Evolutionary conservation across 2,329 filamentous ascomycete species (phyloP).

Genomic region (Fusarium phyllophilum): DNA sequence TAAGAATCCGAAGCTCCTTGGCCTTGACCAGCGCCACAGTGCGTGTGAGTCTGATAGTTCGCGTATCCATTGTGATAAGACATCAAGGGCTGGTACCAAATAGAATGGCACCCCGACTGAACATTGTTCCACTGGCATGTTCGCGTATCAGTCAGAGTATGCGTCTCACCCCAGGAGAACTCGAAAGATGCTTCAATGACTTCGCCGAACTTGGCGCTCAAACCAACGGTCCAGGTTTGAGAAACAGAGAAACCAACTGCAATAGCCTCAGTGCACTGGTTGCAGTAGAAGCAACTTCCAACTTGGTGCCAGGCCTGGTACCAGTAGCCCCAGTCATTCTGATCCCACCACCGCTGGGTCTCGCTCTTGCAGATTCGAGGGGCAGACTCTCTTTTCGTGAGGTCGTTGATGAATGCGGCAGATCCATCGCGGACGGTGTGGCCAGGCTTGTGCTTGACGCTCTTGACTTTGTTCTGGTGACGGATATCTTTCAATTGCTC

Average conservation of each 20-base stretch:
- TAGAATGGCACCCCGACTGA: not conserved
- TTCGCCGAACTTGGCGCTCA: not conserved
- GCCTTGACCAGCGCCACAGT: not conserved
- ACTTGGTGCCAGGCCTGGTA: not conserved
- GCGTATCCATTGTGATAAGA: not conserved
- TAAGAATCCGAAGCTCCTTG: not conserved
- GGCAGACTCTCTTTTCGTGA: not conserved
- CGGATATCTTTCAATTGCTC: not conserved
- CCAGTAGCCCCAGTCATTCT: not conserved
- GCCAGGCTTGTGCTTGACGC: not conserved
- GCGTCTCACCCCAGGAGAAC: not conserved
- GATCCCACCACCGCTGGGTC: not conserved
- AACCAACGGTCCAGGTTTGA: not conserved
- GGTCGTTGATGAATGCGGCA: not conserved
- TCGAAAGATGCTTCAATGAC: not conserved
- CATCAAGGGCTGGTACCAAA: not conserved
- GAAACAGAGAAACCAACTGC: not conserved
- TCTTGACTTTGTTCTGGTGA: not conserved
- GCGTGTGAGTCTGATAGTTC: not conserved
- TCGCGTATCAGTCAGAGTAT: not conserved
- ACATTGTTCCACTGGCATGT: not conserved
- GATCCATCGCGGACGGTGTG: not conserved
- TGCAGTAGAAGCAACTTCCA: not conserved
- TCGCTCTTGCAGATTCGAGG: not conserved
- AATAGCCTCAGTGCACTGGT: not conserved